phyloP scores from a whole-genome alignment of 192 early-diverging fungal species.

The Ambispora gerdemannii region DNA sequence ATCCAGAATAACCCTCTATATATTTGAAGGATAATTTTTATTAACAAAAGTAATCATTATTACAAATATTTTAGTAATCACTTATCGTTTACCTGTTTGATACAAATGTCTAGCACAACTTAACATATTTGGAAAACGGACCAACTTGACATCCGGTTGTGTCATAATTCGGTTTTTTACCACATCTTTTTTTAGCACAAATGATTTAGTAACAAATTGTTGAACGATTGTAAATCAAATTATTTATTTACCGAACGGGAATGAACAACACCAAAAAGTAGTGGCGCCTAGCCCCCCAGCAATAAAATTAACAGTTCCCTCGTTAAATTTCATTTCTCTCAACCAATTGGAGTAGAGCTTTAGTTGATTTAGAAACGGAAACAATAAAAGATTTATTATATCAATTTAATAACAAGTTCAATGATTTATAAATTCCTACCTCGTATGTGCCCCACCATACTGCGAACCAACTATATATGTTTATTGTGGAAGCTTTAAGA shows the following conservation, averaged over 20 bases:
- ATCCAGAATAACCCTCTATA: conserved; percentile 74
- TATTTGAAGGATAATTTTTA: too few species aligned
- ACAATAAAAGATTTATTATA: neutral
- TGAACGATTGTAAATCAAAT: neutral
- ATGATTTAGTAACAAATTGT: neutral
- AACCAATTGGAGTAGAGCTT: conserved; percentile 57
- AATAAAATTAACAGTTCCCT: conserved; percentile 66
- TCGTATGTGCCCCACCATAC: conserved; percentile 69
- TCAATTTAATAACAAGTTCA: conserved; percentile 3
- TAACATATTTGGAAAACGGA: conserved; percentile 55
- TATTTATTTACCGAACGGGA: conserved; percentile 57
- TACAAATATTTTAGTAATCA: too few species aligned
- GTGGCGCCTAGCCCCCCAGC: conserved; percentile 85
- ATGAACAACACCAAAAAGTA: conserved; percentile 84
- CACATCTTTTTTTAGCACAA: conserved; percentile 54
- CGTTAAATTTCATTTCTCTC: conserved; percentile 49
- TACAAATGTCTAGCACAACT: conserved; percentile 58
- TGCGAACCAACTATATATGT: neutral
- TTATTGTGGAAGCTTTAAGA: neutral
- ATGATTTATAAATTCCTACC: conserved; percentile 30
- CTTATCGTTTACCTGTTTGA: conserved; percentile 45
- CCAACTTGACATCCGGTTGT: conserved; percentile 69
- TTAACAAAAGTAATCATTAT: too few species aligned
- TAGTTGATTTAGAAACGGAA: neutral
- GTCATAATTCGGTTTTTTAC: conserved; percentile 96